These are phyloP conservation scores for Boletus eberwhitei DNA, from an alignment of 768 basidiomycete species.

Conservation along the genomic window DNA sequence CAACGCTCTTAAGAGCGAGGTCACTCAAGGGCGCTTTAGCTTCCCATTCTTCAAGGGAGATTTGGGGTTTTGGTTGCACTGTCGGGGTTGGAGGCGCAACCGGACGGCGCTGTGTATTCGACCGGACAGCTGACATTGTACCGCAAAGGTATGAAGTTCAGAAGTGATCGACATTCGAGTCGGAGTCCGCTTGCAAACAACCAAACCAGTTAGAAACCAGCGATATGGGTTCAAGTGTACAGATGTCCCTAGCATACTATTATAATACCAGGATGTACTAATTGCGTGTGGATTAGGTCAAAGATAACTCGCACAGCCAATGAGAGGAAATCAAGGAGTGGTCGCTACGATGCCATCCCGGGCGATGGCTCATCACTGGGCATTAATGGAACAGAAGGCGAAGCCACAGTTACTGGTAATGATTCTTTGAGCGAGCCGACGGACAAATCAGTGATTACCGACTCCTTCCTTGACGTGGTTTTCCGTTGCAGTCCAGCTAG, in stretches of 20 bases:
- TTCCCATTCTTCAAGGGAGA: conserved; percentile 92
- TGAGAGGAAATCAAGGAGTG: background rate
- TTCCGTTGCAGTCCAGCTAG: conserved; percentile 16
- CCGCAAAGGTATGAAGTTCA: background rate
- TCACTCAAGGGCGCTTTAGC: conserved; percentile 73
- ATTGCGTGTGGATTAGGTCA: background rate
- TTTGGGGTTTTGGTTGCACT: conserved; percentile 39
- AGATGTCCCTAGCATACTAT: conserved; percentile 6
- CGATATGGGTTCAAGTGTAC: background rate
- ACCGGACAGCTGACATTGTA: conserved; percentile 24
- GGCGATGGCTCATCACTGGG: conserved; percentile 29
- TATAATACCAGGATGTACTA: conserved; percentile 9
- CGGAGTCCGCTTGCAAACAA: conserved; percentile 11
- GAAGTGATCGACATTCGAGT: background rate
- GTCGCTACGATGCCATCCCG: conserved; percentile 22
- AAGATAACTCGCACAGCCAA: background rate
- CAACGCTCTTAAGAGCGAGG: conserved; percentile 62
- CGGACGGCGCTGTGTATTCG: conserved; percentile 26
- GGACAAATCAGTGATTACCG: background rate
- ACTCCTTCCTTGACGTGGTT: conserved; percentile 9
- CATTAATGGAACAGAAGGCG: conserved; percentile 17
- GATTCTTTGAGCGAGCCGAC: conserved; percentile 6
- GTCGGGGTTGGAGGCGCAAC: conserved; percentile 23
- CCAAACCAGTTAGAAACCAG: background rate
- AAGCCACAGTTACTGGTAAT: conserved; percentile 2